Conservation (phyloP, 2,329 filamentous ascomycete species). For the Claviceps arundinis region DNA sequence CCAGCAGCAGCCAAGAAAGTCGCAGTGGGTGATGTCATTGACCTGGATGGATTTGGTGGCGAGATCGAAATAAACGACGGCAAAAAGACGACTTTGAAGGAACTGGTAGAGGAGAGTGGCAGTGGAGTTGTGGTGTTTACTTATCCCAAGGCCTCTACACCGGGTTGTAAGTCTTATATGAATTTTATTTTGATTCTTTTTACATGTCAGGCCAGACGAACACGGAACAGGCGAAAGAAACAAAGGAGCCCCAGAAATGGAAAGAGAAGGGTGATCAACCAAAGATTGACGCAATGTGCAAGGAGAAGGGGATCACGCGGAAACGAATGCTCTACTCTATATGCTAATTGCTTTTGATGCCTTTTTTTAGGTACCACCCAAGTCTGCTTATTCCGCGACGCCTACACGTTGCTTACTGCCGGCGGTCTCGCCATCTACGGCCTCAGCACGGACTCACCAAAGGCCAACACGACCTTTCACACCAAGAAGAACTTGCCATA, state of each 20-base stretch:
- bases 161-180: conserved; percentile 61
- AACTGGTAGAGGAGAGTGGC: conserved; percentile 71
- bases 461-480: conserved; percentile 87
- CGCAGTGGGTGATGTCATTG: conserved; percentile 40
- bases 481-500: conserved; percentile 85
- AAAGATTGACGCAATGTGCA: too few relatives aligned
- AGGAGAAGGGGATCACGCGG: too few relatives aligned
- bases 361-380: conserved; percentile 65
- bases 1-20: conserved; percentile 27
- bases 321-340: too few relatives aligned
- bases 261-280: not conserved
- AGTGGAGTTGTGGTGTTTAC: conserved; percentile 85
- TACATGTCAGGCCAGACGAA: not conserved
- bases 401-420: conserved; percentile 59
- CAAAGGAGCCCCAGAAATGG: not conserved
- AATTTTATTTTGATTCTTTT: not conserved
- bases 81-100: conserved; percentile 62
- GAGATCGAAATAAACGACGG: conserved; percentile 81
- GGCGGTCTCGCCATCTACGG: conserved; percentile 81
- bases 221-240: not conserved
- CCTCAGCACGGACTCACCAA: conserved; percentile 74
- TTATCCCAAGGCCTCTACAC: conserved; percentile 88
- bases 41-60: conserved; percentile 47
- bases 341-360: not conserved
- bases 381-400: conserved; percentile 85